Base-by-base conservation (phyloP, 208 protist species). In the Plasmodiophora brassicae region DNA sequence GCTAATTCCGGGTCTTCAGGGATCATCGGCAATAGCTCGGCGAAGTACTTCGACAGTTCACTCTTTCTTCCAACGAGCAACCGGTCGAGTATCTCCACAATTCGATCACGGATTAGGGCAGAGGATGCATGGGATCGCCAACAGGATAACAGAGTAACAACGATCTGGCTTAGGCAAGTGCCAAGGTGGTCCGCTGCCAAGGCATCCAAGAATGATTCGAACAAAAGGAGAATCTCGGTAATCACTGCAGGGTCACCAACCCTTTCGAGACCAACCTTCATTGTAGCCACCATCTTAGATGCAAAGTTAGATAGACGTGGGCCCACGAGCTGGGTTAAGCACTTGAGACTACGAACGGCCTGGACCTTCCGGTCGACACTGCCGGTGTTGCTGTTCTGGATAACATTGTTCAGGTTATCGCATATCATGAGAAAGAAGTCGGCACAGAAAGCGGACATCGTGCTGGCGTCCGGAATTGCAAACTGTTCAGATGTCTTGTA, bases 131-230 rank as follows among this genome's bases (percentile, higher is more conserved):
- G 20, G n/a, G 65, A 78, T 44, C 41, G 65, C 65, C 65, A 78
- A 78, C 65, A 78, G 20, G 65, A 78, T 44, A 78, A 38, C 41
- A 78, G n/a, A 36, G n/a, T 78, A 36, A 78, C 65, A 32, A 78
- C 65, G 5, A 78, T 5, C n/a, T 78, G 65, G n/a, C 65, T 38
- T n/a, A 78, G 65, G 41, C 65, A 78, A 32, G 14, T 78, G 14
- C 65, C n/a, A n/a, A 78, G 65, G 20, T 78, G 65, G 5, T 78
- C 65, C 32, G 5, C 5, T 14, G 65, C 32, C n/a, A 78, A 32
- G 5, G n/a, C 32, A 36, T 5, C 41, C 14, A 78, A 36, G 65
- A 78, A 78, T 5, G 14, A 14, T 32, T 78, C 65, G n/a, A 78
- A 78, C 20, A 78, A 14, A 5, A 5, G 20, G 41, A 78, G 65